Evolutionary conservation across 805 yeast species (phyloP), one percentile per base, ranked within the genome.

Genomic region (Saccharomycopsis javanensis): DNA sequence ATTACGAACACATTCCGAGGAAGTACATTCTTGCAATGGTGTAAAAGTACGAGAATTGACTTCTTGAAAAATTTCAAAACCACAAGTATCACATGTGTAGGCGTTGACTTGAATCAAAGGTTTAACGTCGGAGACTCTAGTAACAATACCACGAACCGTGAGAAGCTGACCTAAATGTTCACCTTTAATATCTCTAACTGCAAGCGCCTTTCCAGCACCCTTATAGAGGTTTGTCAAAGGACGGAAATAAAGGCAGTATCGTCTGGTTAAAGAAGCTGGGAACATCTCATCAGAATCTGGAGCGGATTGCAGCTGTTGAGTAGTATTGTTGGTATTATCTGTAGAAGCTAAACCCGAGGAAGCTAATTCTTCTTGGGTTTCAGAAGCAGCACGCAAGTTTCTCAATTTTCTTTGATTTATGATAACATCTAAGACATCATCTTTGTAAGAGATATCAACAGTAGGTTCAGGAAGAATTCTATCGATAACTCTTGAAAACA

Each of bases 41-140:
- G 86, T 83, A 72, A 88, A 95, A 50, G 87, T 83, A 67, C 83
- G 82, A 18, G 91, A 74, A 62, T 81, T 84, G 63, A 94, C 96
- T 69, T 95, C 98, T 74, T 94, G 98, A 77, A 95, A 94, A 55
- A 89, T 83, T 72, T 94, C 99, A 71, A 80, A 86, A 52, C 99
- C 99, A 76, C 99, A 94, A 65, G 86, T 86, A 69, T 94, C 99
- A 73, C 99, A 94, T 5, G 98, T 88, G 69, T 92, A 95, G 0
- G 99, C 98, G 65, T 86, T 89, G 55, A 94, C 97, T 60, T 80
- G 75, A 6, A 94, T 88, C 5, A 88, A 77, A 3, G 99, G 99
- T 70, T 91, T 92, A 50, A 94, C 99, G 69, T 94, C 99, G 1
- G 96, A 85, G 4, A 91, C 96, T 63, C 99, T 78, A 7, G 98